Conservation (phyloP, 2,329 filamentous ascomycete species). For the Cyphellophora attinorum region DNA sequence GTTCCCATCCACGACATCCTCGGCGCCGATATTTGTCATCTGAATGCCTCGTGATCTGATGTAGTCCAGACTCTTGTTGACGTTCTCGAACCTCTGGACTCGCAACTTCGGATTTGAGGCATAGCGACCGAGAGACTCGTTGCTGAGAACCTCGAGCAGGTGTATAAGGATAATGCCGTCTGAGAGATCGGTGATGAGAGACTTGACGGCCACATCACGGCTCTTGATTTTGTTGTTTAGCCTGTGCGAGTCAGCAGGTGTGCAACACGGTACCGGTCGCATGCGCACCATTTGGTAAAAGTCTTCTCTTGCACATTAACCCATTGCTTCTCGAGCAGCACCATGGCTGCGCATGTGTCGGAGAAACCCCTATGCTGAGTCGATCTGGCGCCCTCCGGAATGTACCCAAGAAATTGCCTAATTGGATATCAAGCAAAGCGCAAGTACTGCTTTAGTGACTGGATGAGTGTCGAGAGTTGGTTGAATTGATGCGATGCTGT, state of each 20-base stretch:
- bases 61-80: constrained; percentile 88
- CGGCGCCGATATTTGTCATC: constrained; percentile 96
- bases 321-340: constrained; percentile 52
- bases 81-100: constrained; percentile 96
- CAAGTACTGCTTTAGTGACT: too few species aligned
- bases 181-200: constrained; percentile 80
- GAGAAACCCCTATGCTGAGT: too few species aligned
- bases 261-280: background rate
- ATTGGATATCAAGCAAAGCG: too few species aligned
- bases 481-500: too few species aligned
- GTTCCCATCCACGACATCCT: constrained; percentile 97
- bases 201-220: constrained; percentile 69
- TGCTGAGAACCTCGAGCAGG: constrained; percentile 89
- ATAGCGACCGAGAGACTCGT: constrained; percentile 92
- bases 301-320: constrained; percentile 91
- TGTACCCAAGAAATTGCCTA: too few species aligned
- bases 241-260: constrained; percentile 41
- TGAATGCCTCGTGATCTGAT: constrained; percentile 86
- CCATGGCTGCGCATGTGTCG: constrained; percentile 29
- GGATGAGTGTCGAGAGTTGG: too few species aligned
- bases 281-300: constrained; percentile 82
- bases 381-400: too few species aligned
- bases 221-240: constrained; percentile 88
- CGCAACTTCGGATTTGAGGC: constrained; percentile 91
- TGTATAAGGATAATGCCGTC: constrained; percentile 95